phyloP scores from a whole-genome alignment of 176 grass and related monocot species.

The Oryza nivara region DNA sequence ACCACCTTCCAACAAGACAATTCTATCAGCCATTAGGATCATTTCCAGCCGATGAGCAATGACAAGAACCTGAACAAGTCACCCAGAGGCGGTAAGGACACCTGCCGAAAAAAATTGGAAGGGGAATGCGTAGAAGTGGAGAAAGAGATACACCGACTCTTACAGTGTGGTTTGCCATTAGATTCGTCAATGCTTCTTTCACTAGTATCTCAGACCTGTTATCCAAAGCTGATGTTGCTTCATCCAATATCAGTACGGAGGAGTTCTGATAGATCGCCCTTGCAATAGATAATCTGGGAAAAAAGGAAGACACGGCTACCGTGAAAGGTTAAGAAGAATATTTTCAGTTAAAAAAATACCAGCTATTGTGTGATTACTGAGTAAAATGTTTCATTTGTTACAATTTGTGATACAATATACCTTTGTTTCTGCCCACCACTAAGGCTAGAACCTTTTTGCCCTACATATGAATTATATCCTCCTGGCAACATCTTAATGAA shows the following conservation, averaged over 20 bases:
- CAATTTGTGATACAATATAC: conserved; percentile 37
- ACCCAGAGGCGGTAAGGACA: not conserved
- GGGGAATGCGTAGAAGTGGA: not conserved
- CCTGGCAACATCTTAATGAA: conserved; percentile 72
- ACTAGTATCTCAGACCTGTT: conserved; percentile 66
- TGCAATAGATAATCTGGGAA: conserved; percentile 67
- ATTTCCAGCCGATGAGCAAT: conserved; percentile 81
- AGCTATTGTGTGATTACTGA: not conserved
- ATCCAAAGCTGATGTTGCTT: conserved; percentile 88
- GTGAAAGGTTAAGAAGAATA: conserved; percentile 11
- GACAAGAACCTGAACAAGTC: conserved; percentile 52
- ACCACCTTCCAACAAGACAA: conserved; percentile 60
- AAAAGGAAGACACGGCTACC: conserved; percentile 28
- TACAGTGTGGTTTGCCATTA: conserved; percentile 56
- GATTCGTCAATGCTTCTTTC: conserved; percentile 61
- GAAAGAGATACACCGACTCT: conserved; percentile 21
- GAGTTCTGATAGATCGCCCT: conserved; percentile 78
- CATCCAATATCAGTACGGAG: conserved; percentile 74
- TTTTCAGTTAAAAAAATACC: not conserved
- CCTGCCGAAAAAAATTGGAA: conserved; percentile 19
- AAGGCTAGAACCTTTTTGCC: conserved; percentile 68
- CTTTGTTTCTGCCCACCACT: conserved; percentile 82
- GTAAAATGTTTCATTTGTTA: not conserved
- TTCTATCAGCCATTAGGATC: conserved; percentile 71
- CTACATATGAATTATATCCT: conserved; percentile 66